A percentile compares a stretch with the other conserved stretches of the same genome.
These are phyloP conservation scores for Trichosanthes cucumerina DNA, from an alignment of 306 rosid genomes.

Conservation along the genomic window DNA sequence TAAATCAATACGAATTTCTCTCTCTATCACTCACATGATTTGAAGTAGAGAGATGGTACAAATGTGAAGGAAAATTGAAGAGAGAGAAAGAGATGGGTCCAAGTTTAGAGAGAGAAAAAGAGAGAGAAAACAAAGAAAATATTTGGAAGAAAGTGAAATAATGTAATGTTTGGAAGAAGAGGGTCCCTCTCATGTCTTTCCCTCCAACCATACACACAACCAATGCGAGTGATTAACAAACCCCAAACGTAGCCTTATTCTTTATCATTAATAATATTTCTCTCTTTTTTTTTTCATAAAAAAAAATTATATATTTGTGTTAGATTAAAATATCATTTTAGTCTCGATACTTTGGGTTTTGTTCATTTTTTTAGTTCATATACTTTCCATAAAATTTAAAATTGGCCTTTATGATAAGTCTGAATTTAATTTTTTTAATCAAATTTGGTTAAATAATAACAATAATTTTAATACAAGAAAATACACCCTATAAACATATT, in stretches of 20 bases:
- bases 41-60: background rate
- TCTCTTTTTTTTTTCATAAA: background rate
- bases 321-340: too few relatives aligned
- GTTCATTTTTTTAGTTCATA: too few relatives aligned
- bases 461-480: too few relatives aligned
- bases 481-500: too few relatives aligned
- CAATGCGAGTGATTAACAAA: slow-evolving; percentile 3
- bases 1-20: background rate
- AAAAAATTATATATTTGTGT: background rate
- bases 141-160: background rate
- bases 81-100: background rate
- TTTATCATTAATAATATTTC: background rate
- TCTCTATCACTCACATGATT: background rate
- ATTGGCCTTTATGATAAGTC: too few relatives aligned
- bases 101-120: background rate
- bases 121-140: background rate
- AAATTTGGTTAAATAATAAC: too few relatives aligned
- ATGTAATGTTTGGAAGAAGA: background rate
- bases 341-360: too few relatives aligned
- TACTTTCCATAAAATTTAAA: too few relatives aligned
- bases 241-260: slow-evolving; percentile 6
- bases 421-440: too few relatives aligned
- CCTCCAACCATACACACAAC: background rate
- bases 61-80: background rate
- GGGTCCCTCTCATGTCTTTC: background rate